phyloP scores from a whole-genome alignment of 1,284 basidiomycete species.

The Trichosporon sp. region DNA sequence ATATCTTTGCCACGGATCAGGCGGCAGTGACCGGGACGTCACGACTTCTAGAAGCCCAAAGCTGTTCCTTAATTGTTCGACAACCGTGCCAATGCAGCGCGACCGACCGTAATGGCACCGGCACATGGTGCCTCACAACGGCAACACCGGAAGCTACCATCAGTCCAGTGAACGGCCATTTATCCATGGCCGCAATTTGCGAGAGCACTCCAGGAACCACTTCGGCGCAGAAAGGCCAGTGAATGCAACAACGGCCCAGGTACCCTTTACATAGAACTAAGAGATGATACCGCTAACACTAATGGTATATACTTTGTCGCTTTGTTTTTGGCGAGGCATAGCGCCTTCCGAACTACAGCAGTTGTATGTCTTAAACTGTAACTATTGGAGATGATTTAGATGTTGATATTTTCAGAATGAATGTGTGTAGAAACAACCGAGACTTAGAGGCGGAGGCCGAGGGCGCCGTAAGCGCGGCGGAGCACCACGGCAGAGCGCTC shows the following conservation, averaged over 20 bases:
- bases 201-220: too few relatives aligned
- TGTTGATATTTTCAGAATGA: not conserved
- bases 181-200: too few relatives aligned
- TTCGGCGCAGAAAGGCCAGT: too few relatives aligned
- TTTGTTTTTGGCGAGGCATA: not conserved
- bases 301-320: not conserved
- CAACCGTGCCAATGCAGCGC: too few relatives aligned
- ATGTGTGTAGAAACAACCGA: not conserved
- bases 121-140: too few relatives aligned
- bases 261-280: not conserved
- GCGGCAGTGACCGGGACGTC: too few relatives aligned
- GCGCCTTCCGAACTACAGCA: not conserved
- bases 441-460: not conserved
- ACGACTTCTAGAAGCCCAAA: too few relatives aligned
- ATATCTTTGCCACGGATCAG: too few relatives aligned
- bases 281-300: not conserved
- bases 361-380: not conserved
- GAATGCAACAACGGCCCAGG: not conserved
- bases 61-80: too few relatives aligned
- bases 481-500: not conserved
- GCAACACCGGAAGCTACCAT: too few relatives aligned
- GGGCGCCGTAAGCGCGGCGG: not conserved
- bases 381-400: not conserved
- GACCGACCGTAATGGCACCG: too few relatives aligned
- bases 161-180: too few relatives aligned